Conservation (phyloP, 106 monocot species). For the Chionographis japonica region DNA sequence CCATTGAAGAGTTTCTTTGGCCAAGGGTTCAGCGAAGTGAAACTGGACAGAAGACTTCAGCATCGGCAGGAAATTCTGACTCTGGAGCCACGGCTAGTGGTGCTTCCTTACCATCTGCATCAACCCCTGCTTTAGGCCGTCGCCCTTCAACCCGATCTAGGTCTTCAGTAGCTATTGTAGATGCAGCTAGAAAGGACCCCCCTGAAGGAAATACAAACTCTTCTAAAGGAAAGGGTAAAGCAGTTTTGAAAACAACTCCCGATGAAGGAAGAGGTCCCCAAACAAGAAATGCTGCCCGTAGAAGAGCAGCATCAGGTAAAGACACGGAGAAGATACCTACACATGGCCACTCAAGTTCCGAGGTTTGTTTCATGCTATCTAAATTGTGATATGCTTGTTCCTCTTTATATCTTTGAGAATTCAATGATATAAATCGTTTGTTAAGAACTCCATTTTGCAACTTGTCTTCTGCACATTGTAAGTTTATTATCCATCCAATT, state of each 20-base stretch:
- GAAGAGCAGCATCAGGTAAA: constrained; percentile 65
- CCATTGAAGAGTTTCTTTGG: constrained; percentile 98
- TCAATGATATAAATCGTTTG: too few species aligned
- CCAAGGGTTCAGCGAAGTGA: constrained; percentile 83
- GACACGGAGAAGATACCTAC: constrained; percentile 60
- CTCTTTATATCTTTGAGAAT: neutral
- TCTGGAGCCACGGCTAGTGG: constrained; percentile 31
- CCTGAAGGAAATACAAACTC: constrained; percentile 48
- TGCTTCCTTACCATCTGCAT: constrained; percentile 35
- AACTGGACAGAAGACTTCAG: constrained; percentile 50
- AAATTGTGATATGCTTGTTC: neutral
- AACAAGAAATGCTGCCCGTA: constrained; percentile 79
- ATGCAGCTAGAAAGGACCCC: constrained; percentile 47
- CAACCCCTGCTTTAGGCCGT: constrained; percentile 45
- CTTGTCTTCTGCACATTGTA: neutral
- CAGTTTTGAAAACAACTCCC: constrained; percentile 54
- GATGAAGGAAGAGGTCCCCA: constrained; percentile 75
- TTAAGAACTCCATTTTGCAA: too few species aligned
- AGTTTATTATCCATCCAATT: neutral
- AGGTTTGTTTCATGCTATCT: constrained; percentile 38
- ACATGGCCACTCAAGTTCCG: constrained; percentile 58
- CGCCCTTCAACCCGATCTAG: constrained; percentile 75
- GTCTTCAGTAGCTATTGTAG: constrained; percentile 54
- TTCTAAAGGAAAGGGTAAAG: constrained; percentile 93
- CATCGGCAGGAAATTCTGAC: constrained; percentile 47